Base-by-base conservation (phyloP, 2,329 filamentous ascomycete species). In the Curvularia verruculosa region DNA sequence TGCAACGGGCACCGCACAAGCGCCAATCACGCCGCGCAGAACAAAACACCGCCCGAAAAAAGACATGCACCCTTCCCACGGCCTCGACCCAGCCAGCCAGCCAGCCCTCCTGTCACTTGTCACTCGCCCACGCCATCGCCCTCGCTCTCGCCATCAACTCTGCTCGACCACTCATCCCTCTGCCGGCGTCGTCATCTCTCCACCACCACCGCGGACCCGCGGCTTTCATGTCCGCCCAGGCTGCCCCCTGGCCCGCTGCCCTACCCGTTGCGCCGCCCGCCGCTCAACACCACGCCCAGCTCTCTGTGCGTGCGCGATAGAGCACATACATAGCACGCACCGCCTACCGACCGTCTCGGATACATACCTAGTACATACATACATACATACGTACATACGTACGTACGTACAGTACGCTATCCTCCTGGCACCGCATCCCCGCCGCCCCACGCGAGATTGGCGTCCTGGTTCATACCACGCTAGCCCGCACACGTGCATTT, bases 201-300 rank as follows among this genome's bases (percentile, higher is more conserved):
- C 31, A n/a, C 13, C 31, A 34, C 29, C 10, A 36, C 31, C 31
- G 31, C 15, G 31, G 31, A 36, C 13, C 31, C 31, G 31, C 39
- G 39, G 39, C 39, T 24, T 21, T 15, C 15, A 12, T 24, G 39
- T 18, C 39, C 37, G 19, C 19, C n/a, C 23, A 21, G 19, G 39
- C 19, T 41, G 19, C 39, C 10, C 26, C 12, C 21, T 43, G 40
- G 21, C 40, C 40, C 40, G 39, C 39, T 41, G 40, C 40, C 40
- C 40, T 43, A 43, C 21, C 40, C 40, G 40, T n/a, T 23, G 21
- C 40, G 12, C 21, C 13, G 21, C 21, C 15, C 40, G 21, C 52
- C 47, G 65, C 60, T 64, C 65, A 60, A 61, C 60, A 66, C 60
- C 51, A 48, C 60, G 54, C 49, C 23, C 18, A 36, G 44, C 41